Evolutionary conservation across 306 rosid genomes (phyloP).

Genomic region (Vicia faba): DNA sequence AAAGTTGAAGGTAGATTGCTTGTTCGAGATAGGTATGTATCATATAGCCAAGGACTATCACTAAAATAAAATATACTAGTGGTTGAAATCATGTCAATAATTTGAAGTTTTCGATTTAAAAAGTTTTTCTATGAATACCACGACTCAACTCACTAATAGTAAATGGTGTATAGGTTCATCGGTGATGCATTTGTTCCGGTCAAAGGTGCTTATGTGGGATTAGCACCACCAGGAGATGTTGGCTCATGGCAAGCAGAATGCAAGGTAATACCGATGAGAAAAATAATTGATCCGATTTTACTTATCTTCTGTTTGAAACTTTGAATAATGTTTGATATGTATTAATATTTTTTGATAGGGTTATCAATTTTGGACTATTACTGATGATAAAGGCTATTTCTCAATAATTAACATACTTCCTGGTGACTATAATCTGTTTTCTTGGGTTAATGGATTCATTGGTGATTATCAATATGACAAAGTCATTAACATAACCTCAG

Average conservation of each 20-base stretch:
- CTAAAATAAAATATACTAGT: not conserved
- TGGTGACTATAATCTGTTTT: slow-evolving; percentile 63
- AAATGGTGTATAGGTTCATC: slow-evolving; percentile 44
- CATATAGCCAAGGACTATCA: not conserved
- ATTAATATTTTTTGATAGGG: slow-evolving; percentile 54
- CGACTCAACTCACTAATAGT: too few relatives aligned
- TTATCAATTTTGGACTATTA: slow-evolving; percentile 84
- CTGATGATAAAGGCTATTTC: slow-evolving; percentile 68
- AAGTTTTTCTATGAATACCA: not conserved
- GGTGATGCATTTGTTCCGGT: slow-evolving; percentile 48
- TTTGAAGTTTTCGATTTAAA: not conserved
- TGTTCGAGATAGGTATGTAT: slow-evolving; percentile 59
- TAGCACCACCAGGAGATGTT: slow-evolving; percentile 68
- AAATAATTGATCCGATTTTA: too few relatives aligned
- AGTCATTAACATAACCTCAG: slow-evolving; percentile 59
- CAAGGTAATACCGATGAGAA: slow-evolving; percentile 48
- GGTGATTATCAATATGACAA: slow-evolving; percentile 57
- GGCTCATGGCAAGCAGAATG: slow-evolving; percentile 92
- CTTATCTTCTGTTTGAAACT: too few relatives aligned
- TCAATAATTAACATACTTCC: slow-evolving; percentile 51
- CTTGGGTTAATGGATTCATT: slow-evolving; percentile 72
- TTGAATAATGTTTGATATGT: not conserved
- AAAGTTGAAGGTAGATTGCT: slow-evolving; percentile 65
- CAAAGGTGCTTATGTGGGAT: slow-evolving; percentile 61
- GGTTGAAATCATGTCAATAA: not conserved